Percentiles rank a stretch among this genome's conserved stretches.
phyloP scores from a whole-genome alignment of 345 rosid genomes.

The Eucalyptus paniculata region DNA sequence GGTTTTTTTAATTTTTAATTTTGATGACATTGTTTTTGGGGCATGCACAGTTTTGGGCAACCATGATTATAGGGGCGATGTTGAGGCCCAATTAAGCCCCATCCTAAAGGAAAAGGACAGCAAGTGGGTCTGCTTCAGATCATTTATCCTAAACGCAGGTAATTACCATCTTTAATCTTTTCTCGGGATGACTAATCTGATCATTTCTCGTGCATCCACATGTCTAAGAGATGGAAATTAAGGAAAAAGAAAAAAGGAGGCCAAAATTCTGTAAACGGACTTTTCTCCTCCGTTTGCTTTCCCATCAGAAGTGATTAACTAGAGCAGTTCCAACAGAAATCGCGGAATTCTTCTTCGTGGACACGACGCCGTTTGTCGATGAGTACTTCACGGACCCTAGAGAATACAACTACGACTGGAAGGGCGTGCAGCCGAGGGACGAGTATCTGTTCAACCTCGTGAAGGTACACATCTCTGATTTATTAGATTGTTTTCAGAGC shows the following conservation, averaged over 20 bases:
- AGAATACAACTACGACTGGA: slow-evolving; percentile 50
- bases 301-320: background rate
- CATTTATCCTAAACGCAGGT: slow-evolving; percentile 33
- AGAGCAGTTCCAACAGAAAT: slow-evolving; percentile 5
- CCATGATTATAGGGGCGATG: slow-evolving; percentile 51
- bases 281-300: background rate
- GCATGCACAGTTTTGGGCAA: slow-evolving; percentile 39
- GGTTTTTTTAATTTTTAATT: background rate
- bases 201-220: background rate
- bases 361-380: slow-evolving; percentile 56
- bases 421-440: slow-evolving; percentile 33
- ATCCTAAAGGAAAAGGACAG: slow-evolving; percentile 20
- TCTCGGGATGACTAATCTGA: background rate
- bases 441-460: slow-evolving; percentile 29
- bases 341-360: slow-evolving; percentile 49
- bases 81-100: slow-evolving; percentile 42
- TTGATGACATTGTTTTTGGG: background rate
- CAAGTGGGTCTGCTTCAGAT: slow-evolving; percentile 45
- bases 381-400: slow-evolving; percentile 33
- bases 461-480: slow-evolving; percentile 4
- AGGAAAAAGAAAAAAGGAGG: background rate
- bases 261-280: background rate
- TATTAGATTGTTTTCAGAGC: background rate
- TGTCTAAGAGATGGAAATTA: background rate
- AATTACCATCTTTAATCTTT: background rate